Conservation (phyloP, 805 yeast genomes). For the Candida saitoana region DNA sequence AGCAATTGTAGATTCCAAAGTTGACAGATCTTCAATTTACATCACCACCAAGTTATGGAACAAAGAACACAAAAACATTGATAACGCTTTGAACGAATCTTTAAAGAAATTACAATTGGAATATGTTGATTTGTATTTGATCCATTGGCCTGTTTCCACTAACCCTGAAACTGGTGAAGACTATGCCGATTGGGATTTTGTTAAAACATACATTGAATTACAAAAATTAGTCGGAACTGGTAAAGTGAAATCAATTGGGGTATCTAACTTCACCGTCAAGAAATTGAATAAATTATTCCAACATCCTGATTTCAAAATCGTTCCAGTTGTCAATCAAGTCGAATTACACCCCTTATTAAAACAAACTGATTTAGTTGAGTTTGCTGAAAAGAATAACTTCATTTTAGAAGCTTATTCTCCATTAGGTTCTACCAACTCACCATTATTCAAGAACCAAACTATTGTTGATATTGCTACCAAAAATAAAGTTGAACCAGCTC, state of each 20-base stretch:
- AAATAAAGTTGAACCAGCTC: constrained; percentile 29
- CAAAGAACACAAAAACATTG: constrained; percentile 49
- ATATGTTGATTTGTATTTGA: constrained; percentile 71
- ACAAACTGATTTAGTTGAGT: constrained; percentile 51
- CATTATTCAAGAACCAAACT: constrained; percentile 30
- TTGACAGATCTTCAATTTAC: constrained; percentile 62
- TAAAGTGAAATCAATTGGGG: constrained; percentile 66
- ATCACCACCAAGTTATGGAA: constrained; percentile 71
- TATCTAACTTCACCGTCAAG: constrained; percentile 63
- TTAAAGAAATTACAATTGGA: constrained; percentile 62
- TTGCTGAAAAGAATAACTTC: constrained; percentile 49
- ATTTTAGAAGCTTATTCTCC: constrained; percentile 59
- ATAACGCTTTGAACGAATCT: constrained; percentile 52
- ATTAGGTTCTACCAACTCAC: constrained; percentile 33
- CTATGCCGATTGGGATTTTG: constrained; percentile 23
- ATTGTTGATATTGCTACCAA: constrained; percentile 27
- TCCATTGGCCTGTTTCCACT: constrained; percentile 72
- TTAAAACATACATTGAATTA: constrained; percentile 42
- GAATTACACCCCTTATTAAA: constrained; percentile 54
- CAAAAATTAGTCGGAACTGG: constrained; percentile 49
- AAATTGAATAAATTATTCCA: constrained; percentile 42
- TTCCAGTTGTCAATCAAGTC: constrained; percentile 71
- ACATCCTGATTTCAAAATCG: constrained; percentile 44
- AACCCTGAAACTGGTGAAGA: constrained; percentile 31
- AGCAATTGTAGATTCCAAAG: constrained; percentile 51